These are phyloP conservation scores for Magnolia changhungtana DNA, from an alignment of 164 flowering plant species.

Conservation along the genomic window DNA sequence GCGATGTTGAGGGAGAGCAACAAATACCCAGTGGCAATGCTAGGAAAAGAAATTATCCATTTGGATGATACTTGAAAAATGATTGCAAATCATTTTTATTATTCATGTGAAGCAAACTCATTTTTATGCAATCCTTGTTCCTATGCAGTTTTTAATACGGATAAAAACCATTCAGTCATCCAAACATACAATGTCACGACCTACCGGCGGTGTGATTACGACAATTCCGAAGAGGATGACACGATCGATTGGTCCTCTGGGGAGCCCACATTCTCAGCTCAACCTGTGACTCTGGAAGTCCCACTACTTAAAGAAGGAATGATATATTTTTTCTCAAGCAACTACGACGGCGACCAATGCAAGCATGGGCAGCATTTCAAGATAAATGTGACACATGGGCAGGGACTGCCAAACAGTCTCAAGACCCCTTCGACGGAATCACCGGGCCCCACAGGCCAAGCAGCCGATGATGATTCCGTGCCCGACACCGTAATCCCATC, in stretches of 20 bases:
- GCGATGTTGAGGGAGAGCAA: background rate
- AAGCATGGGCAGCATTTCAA: slow-evolving; percentile 65
- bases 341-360: slow-evolving; percentile 93
- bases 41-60: background rate
- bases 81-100: background rate
- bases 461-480: slow-evolving; percentile 49
- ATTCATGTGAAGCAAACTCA: background rate
- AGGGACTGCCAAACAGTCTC: slow-evolving; percentile 63
- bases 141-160: slow-evolving; percentile 84
- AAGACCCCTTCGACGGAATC: slow-evolving; percentile 29
- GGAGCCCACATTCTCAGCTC: slow-evolving; percentile 50
- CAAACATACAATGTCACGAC: slow-evolving; percentile 77
- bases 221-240: slow-evolving; percentile 49
- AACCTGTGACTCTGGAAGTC: slow-evolving; percentile 40
- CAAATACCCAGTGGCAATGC: too few relatives aligned
- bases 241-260: slow-evolving; percentile 54
- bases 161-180: slow-evolving; percentile 77
- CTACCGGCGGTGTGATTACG: slow-evolving; percentile 63
- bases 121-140: background rate
- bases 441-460: slow-evolving; percentile 39
- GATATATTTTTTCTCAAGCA: slow-evolving; percentile 75
- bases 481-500: slow-evolving; percentile 69
- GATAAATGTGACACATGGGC: slow-evolving; percentile 73
- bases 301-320: slow-evolving; percentile 70
- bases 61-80: background rate